These are phyloP conservation scores for Amaranthus hypochondriacus DNA, from an alignment of 148 eudicot species.

Conservation along the genomic window DNA sequence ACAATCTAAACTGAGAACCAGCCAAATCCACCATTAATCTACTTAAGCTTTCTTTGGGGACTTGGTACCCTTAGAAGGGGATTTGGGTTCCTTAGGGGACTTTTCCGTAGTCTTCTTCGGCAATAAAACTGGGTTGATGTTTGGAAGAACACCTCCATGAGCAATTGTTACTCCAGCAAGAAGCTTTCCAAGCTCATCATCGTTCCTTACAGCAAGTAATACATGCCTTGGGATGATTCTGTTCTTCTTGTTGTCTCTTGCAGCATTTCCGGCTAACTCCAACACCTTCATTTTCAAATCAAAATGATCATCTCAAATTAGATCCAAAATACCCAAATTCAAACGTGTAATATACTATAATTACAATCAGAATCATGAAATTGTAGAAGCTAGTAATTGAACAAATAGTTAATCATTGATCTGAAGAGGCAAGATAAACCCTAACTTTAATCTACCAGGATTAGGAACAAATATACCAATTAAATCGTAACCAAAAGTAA, in stretches of 20 bases:
- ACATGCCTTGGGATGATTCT: conserved; percentile 18
- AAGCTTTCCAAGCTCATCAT: conserved; percentile 4
- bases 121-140: conserved; percentile 7
- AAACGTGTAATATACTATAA: not conserved
- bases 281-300: not conserved
- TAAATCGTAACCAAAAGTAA: too few species aligned
- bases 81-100: conserved; percentile 3
- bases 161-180: conserved; percentile 2
- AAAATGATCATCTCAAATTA: not conserved
- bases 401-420: not conserved
- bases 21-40: not conserved
- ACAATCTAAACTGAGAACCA: not conserved
- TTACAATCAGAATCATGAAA: not conserved
- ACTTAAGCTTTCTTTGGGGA: conserved; percentile 1
- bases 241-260: conserved; percentile 14
- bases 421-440: not conserved
- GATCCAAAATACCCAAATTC: not conserved
- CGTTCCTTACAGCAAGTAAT: conserved; percentile 6
- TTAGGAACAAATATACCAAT: too few species aligned
- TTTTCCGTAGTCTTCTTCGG: conserved; percentile 7
- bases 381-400: not conserved
- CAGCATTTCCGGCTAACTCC: conserved; percentile 10
- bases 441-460: not conserved
- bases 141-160: conserved; percentile 9
- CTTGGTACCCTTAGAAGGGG: conserved; percentile 5